Base-by-base conservation (phyloP, 2,329 filamentous ascomycete species). In the Pseudogymnoascus sp. region DNA sequence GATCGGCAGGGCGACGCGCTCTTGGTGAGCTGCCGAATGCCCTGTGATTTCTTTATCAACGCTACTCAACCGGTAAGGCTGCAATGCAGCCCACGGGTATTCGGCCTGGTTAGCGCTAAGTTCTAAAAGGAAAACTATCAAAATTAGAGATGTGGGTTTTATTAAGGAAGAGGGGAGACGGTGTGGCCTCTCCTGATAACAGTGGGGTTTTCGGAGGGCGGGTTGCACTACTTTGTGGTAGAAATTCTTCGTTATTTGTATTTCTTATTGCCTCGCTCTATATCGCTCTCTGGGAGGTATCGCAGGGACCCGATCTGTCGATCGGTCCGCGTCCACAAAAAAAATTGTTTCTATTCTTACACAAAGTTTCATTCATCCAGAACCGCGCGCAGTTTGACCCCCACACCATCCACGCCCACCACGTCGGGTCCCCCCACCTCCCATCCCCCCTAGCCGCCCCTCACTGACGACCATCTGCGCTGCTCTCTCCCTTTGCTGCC, bases 341-440 rank as follows among this genome's bases (percentile, higher is more conserved):
- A 54, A 50, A 32, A 54, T 54, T 12, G 47, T 54, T 54, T 54
- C 47, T 54, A 54, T 54, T 54, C 47, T 54, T 54, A 54, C 47
- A 54, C 47, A 54, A 54, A 54, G 28, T 54, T 54, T 54, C 47
- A 54, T 32, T 54, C 47, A 54, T 54, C 32, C 47, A 54, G 47
- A 54, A 54, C 16, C 16, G 47, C 47, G 47, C 47, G 28, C 28
- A 54, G 28, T 20, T 32, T 54, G 47, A 54, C 47, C 47, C 47
- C 28, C 47, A 54, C 47, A 54, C 47, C 47, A 32, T 54, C 28
- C 47, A 54, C 47, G 18, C 6, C 47, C 47, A 32, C 47, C 47
- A 54, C 28, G 47, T 54, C 47, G 47, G 47, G 47, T 9, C n/a
- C 47, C 25, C 47, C 25, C 47, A 54, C 47, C 47, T 54, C 8